Evolutionary conservation across 768 basidiomycete species (phyloP), one percentile per base, ranked within the genome.

Genomic region (Tephrocybe sp.): DNA sequence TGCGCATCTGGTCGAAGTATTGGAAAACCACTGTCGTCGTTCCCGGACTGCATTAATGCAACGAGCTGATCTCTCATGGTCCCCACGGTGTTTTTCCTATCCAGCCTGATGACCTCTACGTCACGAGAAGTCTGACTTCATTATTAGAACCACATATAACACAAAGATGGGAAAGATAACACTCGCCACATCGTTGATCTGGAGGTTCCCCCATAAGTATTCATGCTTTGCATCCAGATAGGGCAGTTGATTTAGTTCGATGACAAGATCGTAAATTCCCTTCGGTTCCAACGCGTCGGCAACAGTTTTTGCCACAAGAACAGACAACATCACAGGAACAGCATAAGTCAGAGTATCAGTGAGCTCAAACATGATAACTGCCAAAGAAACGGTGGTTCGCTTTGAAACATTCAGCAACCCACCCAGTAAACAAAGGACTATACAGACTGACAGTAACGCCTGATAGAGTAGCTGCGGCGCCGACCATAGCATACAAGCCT

Each of bases 261-360:
- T 98, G 49, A 92, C 92, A 30, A 98, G 80, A 65, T 99, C 97
- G 62, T 97, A 99, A 47, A 99, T 97, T 8, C 94, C 94, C 61
- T 94, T 92, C 2, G 90, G 90, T 64, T 94, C 89, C 48, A 97
- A 65, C 1, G 84, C 83, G 63, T 94, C 92, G 7, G 91, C 92
- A 0, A 91, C 81, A 0, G 90, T 92, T 72, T 94, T 95, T 19
- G 91, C 91, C 15, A 94, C 87, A 18, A 98, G 78, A 13, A 99
- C 81, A 13, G 83, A 74, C 36, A 94, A 68, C 91, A 94, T 94
- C 50, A 94, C 83, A 13, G 92, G 92, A 6, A 91, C 88, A 11
- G 83, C 87, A 67, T 98, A 98, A 2, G 90, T 93, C 56, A 99
- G 71, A 1, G 92, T 92, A 56, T 91, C 88, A 3, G 95, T 95